Evolutionary conservation across 2,329 filamentous ascomycete species (phyloP), one percentile per base, ranked within the genome.

Genomic region (Bipolaris victoriae): DNA sequence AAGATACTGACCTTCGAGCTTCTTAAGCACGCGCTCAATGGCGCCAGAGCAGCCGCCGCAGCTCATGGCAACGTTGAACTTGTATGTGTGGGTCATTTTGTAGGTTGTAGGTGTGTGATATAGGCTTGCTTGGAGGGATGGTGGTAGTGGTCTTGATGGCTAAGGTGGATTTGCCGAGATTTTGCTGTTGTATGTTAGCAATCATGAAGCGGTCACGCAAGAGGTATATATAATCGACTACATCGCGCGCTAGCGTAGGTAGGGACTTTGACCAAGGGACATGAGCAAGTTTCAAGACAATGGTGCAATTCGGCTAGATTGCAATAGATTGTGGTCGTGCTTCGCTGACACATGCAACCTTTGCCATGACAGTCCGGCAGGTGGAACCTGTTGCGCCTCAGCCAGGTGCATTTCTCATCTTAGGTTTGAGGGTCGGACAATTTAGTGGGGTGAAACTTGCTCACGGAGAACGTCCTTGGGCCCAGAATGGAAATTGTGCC

Each of bases 21-120:
- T 97, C 82, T 91, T 94, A 64, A 99, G 87, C 44, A 97, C 92
- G 50, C 92, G 86, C 80, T 96, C 90, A 43, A 99, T 85, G 66
- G 95, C 95, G 72, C 93, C 92, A 44, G 93, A 97, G 88, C 95
- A 99, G 77, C 95, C 95, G 76, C 91, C 87, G 82, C 95, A 99
- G 84, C 83, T 90, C 95, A 99, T 99, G 79, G 82, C 84, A 78
- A 98, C 87, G 79, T 93, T 88, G 84, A 98, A 98, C 79, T 95
- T 91, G 89, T 98, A 98, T 68, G 87, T 91, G 83, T 97, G 92
- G 58, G 75, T 68, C 90, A 93, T 92, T 71, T 66, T 83, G 73
- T 48, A 49, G 54, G 44, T 50, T 49, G 46, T 46, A n/a, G 39
- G 54, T 50, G 44, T 58, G 36, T 11, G 26, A 37, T 37, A 52